Conservation (phyloP, 371 early-diverging fungal species). For the Nematocida homosporus region DNA sequence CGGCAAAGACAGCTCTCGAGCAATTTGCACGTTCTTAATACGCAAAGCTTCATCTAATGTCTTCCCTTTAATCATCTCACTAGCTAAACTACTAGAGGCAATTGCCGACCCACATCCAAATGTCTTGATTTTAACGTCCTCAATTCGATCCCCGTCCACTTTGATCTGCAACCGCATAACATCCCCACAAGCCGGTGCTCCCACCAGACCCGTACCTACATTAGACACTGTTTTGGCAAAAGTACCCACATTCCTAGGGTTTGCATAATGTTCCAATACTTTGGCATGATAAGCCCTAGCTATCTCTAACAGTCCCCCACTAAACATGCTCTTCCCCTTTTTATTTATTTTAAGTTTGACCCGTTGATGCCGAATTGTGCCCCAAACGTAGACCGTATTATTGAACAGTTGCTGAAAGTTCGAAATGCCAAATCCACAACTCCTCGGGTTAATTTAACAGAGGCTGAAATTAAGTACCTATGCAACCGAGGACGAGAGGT, state of each 20-base stretch:
- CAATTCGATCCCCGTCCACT: slow-evolving; percentile 80
- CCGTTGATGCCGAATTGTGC: slow-evolving; percentile 15
- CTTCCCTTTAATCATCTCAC: slow-evolving; percentile 86
- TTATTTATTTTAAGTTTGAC: slow-evolving; percentile 2
- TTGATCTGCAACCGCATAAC: slow-evolving; percentile 96
- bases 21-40: slow-evolving; percentile 91
- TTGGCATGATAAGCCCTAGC: slow-evolving; percentile 65
- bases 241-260: slow-evolving; percentile 92
- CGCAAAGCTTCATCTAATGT: slow-evolving; percentile 78
- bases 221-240: slow-evolving; percentile 75
- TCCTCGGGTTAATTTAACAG: slow-evolving; percentile 71
- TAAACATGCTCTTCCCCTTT: slow-evolving; percentile 2
- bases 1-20: slow-evolving; percentile 84
- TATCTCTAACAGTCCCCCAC: slow-evolving; percentile 24
- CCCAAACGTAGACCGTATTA: slow-evolving; percentile 64
- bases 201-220: slow-evolving; percentile 94
- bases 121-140: slow-evolving; percentile 93
- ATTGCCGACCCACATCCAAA: slow-evolving; percentile 98
- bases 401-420: slow-evolving; percentile 71
- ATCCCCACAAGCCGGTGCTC: slow-evolving; percentile 97
- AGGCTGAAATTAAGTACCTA: slow-evolving; percentile 77
- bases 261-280: slow-evolving; percentile 85
- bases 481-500: slow-evolving; percentile 79
- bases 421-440: slow-evolving; percentile 84
- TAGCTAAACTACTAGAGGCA: slow-evolving; percentile 82